Evolutionary conservation across 768 basidiomycete species (phyloP).

Genomic region (Phanerodontia chrysosporium): DNA sequence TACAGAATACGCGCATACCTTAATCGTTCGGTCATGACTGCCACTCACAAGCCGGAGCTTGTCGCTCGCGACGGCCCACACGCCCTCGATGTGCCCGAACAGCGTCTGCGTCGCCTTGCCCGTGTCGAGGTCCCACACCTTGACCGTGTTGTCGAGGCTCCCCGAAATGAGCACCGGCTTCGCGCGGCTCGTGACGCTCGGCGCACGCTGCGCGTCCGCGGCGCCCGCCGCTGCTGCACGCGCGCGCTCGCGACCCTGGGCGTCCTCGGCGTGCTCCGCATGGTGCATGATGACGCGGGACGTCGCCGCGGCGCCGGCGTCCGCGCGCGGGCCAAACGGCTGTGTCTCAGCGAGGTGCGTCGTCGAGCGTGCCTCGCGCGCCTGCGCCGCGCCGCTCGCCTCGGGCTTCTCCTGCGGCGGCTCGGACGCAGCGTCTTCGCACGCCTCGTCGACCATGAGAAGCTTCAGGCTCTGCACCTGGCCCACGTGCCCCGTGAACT

Average conservation of each 20-base stretch:
- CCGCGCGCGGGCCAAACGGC: conserved; percentile 5
- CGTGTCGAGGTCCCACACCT: conserved; percentile 91
- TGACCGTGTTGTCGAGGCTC: conserved; percentile 92
- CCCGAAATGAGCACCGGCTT: conserved; percentile 83
- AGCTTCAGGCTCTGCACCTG: conserved; percentile 92
- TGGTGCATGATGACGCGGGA: conserved; percentile 6
- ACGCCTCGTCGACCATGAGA: conserved; percentile 58
- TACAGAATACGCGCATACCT: conserved; percentile 47
- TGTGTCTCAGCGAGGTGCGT: not conserved
- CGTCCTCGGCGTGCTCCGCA: not conserved
- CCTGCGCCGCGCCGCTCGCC: not conserved
- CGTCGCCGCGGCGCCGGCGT: not conserved
- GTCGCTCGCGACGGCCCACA: conserved; percentile 94
- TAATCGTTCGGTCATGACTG: conserved; percentile 96
- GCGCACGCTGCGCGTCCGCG: not conserved
- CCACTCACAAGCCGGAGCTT: conserved; percentile 88
- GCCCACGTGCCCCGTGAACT: conserved; percentile 86
- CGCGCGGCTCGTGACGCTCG: conserved; percentile 20
- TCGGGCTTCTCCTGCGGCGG: not conserved
- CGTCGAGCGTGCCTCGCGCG: not conserved
- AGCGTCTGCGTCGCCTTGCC: conserved; percentile 75
- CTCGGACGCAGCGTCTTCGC: conserved; percentile 23
- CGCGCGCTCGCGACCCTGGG: not conserved
- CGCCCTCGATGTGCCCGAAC: conserved; percentile 97
- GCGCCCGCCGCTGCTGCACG: not conserved